Conservation (phyloP, 768 basidiomycete species). For the Agaricus bisporus region DNA sequence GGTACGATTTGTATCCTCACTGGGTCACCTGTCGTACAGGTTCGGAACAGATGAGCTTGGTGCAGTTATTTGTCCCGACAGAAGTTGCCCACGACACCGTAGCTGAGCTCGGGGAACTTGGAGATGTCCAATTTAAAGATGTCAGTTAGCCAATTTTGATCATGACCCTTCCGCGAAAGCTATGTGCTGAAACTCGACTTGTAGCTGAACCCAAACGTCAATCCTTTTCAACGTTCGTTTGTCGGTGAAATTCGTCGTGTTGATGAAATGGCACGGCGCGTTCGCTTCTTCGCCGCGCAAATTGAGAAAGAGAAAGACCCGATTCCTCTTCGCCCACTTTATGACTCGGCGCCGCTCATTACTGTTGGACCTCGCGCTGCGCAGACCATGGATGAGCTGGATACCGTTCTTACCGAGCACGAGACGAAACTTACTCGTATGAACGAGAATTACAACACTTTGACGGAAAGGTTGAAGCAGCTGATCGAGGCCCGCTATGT, state of each 20-base stretch:
- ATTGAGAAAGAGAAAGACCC: slow-evolving; percentile 83
- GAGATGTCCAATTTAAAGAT: slow-evolving; percentile 96
- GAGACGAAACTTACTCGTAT: slow-evolving; percentile 81
- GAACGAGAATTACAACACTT: slow-evolving; percentile 88
- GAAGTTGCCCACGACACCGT: slow-evolving; percentile 98
- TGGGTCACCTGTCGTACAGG: slow-evolving; percentile 37
- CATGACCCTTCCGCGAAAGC: not conserved
- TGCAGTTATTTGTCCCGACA: slow-evolving; percentile 93
- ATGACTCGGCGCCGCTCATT: slow-evolving; percentile 81
- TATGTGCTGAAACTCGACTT: not conserved
- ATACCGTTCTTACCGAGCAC: slow-evolving; percentile 79
- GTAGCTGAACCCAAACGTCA: slow-evolving; percentile 90
- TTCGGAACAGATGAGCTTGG: slow-evolving; percentile 97
- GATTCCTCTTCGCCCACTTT: slow-evolving; percentile 76
- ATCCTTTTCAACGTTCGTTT: slow-evolving; percentile 97
- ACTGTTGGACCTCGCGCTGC: slow-evolving; percentile 90
- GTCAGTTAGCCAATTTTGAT: slow-evolving; percentile 35
- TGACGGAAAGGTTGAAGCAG: slow-evolving; percentile 82
- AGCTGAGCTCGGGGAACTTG: slow-evolving; percentile 90
- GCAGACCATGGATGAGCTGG: slow-evolving; percentile 91
- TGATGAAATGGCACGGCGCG: slow-evolving; percentile 93
- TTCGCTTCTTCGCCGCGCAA: slow-evolving; percentile 83
- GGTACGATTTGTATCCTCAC: not conserved
- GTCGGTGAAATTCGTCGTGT: slow-evolving; percentile 92
- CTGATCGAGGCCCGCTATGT: slow-evolving; percentile 93